Base-by-base conservation (phyloP, 2,329 filamentous ascomycete genomes). In the Aspergillus sp. region DNA sequence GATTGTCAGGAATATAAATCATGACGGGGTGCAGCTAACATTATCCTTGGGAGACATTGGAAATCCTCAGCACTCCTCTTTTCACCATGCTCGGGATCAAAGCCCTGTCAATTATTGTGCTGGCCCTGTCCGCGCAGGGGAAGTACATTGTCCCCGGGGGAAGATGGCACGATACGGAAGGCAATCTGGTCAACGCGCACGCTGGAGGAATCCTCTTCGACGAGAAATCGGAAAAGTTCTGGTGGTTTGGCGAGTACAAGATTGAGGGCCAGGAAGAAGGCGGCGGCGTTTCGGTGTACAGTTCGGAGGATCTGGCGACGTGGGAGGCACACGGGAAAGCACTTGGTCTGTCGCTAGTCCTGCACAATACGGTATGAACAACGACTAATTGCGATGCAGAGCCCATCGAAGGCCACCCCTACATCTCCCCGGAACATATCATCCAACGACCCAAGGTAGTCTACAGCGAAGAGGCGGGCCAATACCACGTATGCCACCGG, bases 401-500 rank as follows among this genome's bases (percentile, higher is more conserved):
- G 47, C 79, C 82, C 1, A 69, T 83, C 22, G 71, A 79, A 30
- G 81, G 76, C 0, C 79, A 85, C 53, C 73, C 76, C 0, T 80
- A 80, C 56, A 81, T 85, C 43, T 78, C 79, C 0, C 77, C 80
- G 0, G 64, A 77, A 3, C 79, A 76, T 57, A 81, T 86, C 42
- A 85, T 86, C 24, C 83, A 85, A 60, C 70, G 83, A 14, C 83
- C 83, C 0, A 86, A 86, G 58, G 83, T 86, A 2, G 76, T 82
- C 1, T 84, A 81, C 57, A 83, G 80, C 56, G 69, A 82, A 45
- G 71, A 72, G 2, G 76, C 78, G 0, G 69, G 74, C 2, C 74
- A 83, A 59, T 86, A 84, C 54, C 81, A 84, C 54, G 80, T 82
- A 69, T 16, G 73, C 52, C 1, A 11, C 16, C 22, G 22, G 11